phyloP scores from a whole-genome alignment of 2,329 filamentous ascomycete genomes.

The Cordyceps farinosa region DNA sequence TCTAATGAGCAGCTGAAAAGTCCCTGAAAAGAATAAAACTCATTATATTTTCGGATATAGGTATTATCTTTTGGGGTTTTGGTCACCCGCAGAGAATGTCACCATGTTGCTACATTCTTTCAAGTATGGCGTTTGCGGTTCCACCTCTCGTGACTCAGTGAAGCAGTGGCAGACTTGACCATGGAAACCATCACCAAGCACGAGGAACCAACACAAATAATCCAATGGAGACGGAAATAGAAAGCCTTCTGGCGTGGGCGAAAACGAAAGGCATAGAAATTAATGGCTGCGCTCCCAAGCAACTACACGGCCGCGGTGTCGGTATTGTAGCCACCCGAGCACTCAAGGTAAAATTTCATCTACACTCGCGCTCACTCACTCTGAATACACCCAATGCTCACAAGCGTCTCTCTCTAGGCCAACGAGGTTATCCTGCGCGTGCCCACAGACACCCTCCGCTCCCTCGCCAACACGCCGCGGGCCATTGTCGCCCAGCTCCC shows the following conservation, averaged over 20 bases:
- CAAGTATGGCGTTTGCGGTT: too few relatives aligned
- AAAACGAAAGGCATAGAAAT: constrained; percentile 60
- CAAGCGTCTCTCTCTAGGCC: constrained; percentile 25
- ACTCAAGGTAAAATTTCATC: constrained; percentile 52
- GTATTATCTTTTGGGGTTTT: too few relatives aligned
- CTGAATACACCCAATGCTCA: not conserved
- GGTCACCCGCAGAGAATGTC: too few relatives aligned
- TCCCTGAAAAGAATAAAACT: too few relatives aligned
- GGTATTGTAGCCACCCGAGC: constrained; percentile 64
- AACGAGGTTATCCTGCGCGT: constrained; percentile 61
- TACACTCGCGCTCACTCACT: constrained; percentile 2
- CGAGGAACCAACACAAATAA: not conserved
- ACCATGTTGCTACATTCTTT: too few relatives aligned
- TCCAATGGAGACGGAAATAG: constrained; percentile 23
- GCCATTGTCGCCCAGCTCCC: constrained; percentile 50
- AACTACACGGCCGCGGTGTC: constrained; percentile 8
- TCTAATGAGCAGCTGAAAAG: too few relatives aligned
- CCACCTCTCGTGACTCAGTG: too few relatives aligned
- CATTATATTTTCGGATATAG: too few relatives aligned
- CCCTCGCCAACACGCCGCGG: constrained; percentile 56
- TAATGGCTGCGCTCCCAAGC: constrained; percentile 59
- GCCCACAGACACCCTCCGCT: constrained; percentile 60
- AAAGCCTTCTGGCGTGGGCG: constrained; percentile 67
- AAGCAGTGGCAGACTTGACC: too few relatives aligned
- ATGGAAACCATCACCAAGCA: not conserved